phyloP scores from a whole-genome alignment of 1,284 basidiomycete species.

The Cerioporus squamosus region DNA sequence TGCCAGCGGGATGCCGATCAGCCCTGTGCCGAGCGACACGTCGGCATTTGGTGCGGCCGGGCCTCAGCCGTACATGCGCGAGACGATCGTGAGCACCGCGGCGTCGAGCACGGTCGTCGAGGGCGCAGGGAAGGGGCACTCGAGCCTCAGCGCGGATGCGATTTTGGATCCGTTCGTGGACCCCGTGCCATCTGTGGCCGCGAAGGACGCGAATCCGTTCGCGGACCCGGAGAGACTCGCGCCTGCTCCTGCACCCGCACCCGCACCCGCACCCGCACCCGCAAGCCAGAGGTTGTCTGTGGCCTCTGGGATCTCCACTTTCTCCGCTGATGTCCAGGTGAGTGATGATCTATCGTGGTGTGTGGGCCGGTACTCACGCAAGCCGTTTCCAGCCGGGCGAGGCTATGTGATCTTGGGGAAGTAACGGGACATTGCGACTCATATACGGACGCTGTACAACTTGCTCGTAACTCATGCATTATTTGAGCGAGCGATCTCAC shows the following conservation, averaged over 20 bases:
- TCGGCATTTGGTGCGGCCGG: background rate
- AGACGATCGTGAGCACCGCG: conserved; percentile 18
- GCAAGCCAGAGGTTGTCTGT: background rate
- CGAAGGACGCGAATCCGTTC: conserved; percentile 22
- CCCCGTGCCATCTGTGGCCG: conserved; percentile 12
- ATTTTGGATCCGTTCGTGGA: conserved; percentile 15
- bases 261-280: background rate
- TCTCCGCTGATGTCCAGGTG: conserved; percentile 4
- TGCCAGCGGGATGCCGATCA: conserved; percentile 11
- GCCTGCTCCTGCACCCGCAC: too few species aligned
- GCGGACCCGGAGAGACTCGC: conserved; percentile 20
- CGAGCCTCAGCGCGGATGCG: conserved; percentile 21
- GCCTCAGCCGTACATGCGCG: conserved; percentile 11
- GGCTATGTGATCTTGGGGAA: too few species aligned
- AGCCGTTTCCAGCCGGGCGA: too few species aligned
- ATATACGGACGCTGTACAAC: too few species aligned
- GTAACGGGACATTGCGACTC: too few species aligned
- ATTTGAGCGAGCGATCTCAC: too few species aligned
- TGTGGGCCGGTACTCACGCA: background rate
- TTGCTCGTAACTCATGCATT: too few species aligned
- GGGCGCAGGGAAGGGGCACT: conserved; percentile 7
- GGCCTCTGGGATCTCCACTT: conserved; percentile 4
- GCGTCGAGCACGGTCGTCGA: conserved; percentile 12
- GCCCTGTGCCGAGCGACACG: conserved; percentile 7
- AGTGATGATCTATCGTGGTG: background rate